These are phyloP conservation scores for Talaromyces pinophilus DNA, from an alignment of 2,329 filamentous ascomycete species.

Conservation along the genomic window DNA sequence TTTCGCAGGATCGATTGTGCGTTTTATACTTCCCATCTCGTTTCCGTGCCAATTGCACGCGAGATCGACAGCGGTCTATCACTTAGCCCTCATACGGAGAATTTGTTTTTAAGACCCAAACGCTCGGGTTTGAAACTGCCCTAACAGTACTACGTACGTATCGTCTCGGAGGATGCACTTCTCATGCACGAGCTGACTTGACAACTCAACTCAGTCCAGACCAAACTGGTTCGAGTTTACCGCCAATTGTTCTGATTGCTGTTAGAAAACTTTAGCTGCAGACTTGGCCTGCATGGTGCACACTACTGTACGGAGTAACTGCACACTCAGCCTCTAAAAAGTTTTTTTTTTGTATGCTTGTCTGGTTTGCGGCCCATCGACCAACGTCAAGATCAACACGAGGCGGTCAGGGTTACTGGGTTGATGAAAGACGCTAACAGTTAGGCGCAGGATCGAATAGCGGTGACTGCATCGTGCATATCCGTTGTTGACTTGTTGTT, in stretches of 20 bases:
- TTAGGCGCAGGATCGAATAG: slow-evolving; percentile 8
- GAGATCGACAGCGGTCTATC: background rate
- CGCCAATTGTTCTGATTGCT: background rate
- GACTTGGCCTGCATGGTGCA: background rate
- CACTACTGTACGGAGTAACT: background rate
- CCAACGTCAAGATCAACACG: background rate
- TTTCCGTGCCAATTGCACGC: background rate
- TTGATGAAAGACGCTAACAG: slow-evolving; percentile 21
- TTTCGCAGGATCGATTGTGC: background rate
- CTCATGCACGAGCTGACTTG: slow-evolving; percentile 5
- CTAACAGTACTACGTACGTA: background rate
- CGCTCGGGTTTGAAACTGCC: background rate
- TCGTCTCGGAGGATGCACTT: background rate
- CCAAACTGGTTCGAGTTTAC: slow-evolving; percentile 6
- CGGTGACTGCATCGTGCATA: slow-evolving; percentile 18
- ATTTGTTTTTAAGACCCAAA: slow-evolving; percentile 7
- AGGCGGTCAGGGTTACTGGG: slow-evolving; percentile 22
- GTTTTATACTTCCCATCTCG: background rate
- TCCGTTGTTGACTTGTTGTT: background rate
- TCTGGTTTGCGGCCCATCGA: slow-evolving; percentile 14
- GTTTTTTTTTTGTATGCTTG: background rate
- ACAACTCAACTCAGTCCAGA: slow-evolving; percentile 4
- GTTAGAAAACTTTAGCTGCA: slow-evolving; percentile 3
- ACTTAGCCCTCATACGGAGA: background rate
- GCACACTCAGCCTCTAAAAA: background rate